Percentiles rank a stretch among this genome's conserved stretches.
phyloP scores from a whole-genome alignment of 441 rosid genomes.

The Syzygium malaccense region DNA sequence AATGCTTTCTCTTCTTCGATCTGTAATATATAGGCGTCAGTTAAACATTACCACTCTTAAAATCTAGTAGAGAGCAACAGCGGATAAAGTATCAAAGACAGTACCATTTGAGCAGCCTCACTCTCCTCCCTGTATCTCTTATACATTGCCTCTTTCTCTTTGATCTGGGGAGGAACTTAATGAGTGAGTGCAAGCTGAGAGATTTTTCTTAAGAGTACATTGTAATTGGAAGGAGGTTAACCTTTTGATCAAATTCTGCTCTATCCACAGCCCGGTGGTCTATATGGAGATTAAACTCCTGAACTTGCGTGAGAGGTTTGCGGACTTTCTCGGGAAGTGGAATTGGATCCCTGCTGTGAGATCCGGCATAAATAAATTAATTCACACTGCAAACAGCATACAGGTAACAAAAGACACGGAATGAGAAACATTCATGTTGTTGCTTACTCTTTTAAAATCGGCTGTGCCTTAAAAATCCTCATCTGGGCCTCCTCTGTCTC shows the following conservation, averaged over 20 bases:
- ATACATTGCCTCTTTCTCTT: constrained; percentile 74
- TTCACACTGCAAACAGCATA: not conserved
- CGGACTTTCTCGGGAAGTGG: constrained; percentile 84
- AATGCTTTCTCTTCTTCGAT: constrained; percentile 86
- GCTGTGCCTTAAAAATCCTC: constrained; percentile 79
- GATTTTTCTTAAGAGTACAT: not conserved
- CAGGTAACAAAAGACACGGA: not conserved
- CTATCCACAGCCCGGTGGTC: constrained; percentile 69
- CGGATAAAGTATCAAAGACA: not conserved
- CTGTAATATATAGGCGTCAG: constrained; percentile 14
- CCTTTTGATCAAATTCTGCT: constrained; percentile 93
- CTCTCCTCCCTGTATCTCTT: constrained; percentile 95
- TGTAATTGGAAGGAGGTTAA: constrained; percentile 4
- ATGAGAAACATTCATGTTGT: not conserved
- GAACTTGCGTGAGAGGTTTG: constrained; percentile 79
- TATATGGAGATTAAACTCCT: constrained; percentile 65
- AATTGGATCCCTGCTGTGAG: constrained; percentile 65
- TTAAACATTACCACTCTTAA: not conserved
- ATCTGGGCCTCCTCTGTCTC: constrained; percentile 71
- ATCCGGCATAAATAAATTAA: not conserved
- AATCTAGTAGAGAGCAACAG: not conserved
- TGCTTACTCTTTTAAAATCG: constrained; percentile 68
- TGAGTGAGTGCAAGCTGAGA: not conserved
- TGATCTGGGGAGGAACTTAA: constrained; percentile 44
- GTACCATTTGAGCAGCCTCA: constrained; percentile 81